Base-by-base conservation (phyloP, 768 basidiomycete species). In the Lactarius quietus region DNA sequence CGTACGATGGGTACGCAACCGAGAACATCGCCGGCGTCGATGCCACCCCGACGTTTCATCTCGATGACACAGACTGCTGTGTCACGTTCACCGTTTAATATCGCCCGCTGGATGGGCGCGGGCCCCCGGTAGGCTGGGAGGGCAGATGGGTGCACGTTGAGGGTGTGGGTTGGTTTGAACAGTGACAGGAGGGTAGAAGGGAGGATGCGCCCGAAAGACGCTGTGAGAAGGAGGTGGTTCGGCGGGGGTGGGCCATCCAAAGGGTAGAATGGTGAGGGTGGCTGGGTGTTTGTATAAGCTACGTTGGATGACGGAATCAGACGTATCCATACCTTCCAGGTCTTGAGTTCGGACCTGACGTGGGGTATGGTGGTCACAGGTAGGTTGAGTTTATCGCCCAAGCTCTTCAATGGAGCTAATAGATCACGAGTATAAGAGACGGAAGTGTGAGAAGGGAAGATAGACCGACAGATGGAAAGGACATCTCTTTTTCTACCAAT, bases 61-160 rank as follows among this genome's bases (percentile, higher is more conserved):
- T 88, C 83, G 64, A 89, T 86, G 3, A 98, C 81, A 64, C 86
- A 90, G 1, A 96, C 93, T 0, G 93, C 95, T 0, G 90, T 92
- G 66, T 83, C 80, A 6, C 71, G 72, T 57, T 86, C 86, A 3
- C 84, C 86, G 65, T 88, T 85, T 52, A 91, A 76, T 45, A 98
- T 79, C 0, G 88, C 82, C 70, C 87, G 89, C 71, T 97, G 95
- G 43, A 98, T 91, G 0, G 95, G 95, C 3, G 93, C 92, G 10
- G 95, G 86, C 0, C 95, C 95, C n/a, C 95, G 86, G 74, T 92
- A 95, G 31, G 81, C 79, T 0, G 95, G 95, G 38, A 98, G 81
- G 0, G 93, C 77, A 39, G 94, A 95, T 0, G 94, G 93, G 71
- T 98, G 95, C 7, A 98, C 85, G 71, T 98, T 97, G 41, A 98